phyloP scores from a whole-genome alignment of 2,329 filamentous ascomycete species.

The Aspergillus brunneoviolaceus region DNA sequence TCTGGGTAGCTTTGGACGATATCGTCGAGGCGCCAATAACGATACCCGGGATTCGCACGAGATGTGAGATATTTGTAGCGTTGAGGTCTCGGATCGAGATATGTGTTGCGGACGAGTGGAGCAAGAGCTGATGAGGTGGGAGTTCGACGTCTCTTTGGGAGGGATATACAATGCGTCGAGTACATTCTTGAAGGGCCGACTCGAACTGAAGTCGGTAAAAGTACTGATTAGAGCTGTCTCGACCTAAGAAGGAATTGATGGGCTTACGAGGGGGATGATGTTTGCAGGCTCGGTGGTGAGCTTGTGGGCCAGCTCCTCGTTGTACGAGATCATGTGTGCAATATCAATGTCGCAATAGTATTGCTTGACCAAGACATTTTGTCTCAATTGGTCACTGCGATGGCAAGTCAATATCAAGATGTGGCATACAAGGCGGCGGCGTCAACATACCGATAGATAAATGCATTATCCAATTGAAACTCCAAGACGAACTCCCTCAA shows the following conservation, averaged over 20 bases:
- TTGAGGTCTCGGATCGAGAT: conserved; percentile 93
- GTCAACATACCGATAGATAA: conserved; percentile 75
- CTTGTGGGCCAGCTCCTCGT: conserved; percentile 89
- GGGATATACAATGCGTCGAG: conserved; percentile 88
- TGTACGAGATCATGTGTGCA: conserved; percentile 91
- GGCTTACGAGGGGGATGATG: conserved; percentile 79
- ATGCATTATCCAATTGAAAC: conserved; percentile 90
- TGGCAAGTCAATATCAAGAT: conserved; percentile 1
- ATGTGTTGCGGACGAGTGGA: conserved; percentile 87
- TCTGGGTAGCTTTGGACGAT: conserved; percentile 86
- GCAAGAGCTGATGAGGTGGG: conserved; percentile 88
- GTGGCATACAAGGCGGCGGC: conserved; percentile 2
- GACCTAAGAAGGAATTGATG: not conserved
- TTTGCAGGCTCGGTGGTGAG: conserved; percentile 87
- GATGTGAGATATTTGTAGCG: conserved; percentile 84
- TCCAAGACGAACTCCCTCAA: conserved; percentile 90
- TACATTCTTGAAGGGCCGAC: conserved; percentile 82
- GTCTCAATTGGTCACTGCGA: conserved; percentile 82
- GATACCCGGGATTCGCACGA: conserved; percentile 96
- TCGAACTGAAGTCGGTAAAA: conserved; percentile 67
- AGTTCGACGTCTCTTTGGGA: conserved; percentile 66
- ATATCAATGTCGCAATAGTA: conserved; percentile 97
- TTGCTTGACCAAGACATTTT: conserved; percentile 91
- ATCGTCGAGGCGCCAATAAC: conserved; percentile 96
- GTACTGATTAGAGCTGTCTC: not conserved